These are phyloP conservation scores for Hypoxylon sp. DNA, from an alignment of 2,329 filamentous ascomycete species.

Conservation along the genomic window DNA sequence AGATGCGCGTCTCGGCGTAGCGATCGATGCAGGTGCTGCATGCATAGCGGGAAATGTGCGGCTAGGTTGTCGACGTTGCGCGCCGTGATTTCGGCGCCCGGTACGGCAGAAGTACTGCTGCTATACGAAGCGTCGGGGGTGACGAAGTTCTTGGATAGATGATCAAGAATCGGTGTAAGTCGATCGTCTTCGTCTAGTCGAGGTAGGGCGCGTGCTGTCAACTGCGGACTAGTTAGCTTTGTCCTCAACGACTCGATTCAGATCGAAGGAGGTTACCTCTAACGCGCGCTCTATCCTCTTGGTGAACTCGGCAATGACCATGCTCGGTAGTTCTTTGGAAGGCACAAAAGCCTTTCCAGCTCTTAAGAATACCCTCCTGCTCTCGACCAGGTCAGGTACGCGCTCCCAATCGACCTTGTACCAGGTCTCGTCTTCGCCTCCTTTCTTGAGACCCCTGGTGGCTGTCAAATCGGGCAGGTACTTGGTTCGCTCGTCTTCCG, in stretches of 20 bases:
- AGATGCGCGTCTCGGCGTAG: conserved; percentile 88
- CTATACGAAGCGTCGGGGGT: conserved; percentile 87
- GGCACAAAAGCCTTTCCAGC: conserved; percentile 92
- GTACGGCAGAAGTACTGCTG: conserved; percentile 67
- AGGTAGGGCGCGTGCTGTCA: conserved; percentile 89
- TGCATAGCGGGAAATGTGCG: conserved; percentile 88
- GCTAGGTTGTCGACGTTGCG: conserved; percentile 81
- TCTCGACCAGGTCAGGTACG: conserved; percentile 89
- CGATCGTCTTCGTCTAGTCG: conserved; percentile 96
- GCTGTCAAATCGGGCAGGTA: conserved; percentile 69
- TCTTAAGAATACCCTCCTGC: conserved; percentile 76
- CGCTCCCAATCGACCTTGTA: conserved; percentile 97
- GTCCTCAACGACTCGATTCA: conserved; percentile 1
- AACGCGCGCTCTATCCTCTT: conserved; percentile 80
- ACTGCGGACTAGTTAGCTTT: conserved; percentile 52
- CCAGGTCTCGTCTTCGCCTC: conserved; percentile 81
- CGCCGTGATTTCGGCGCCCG: conserved; percentile 78
- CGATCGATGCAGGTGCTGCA: conserved; percentile 88
- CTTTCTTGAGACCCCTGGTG: conserved; percentile 50
- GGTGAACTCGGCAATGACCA: conserved; percentile 89
- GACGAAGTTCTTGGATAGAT: conserved; percentile 95
- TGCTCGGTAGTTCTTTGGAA: conserved; percentile 81
- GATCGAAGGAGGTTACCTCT: conserved; percentile 64
- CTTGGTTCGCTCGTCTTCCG: conserved; percentile 76
- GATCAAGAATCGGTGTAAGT: conserved; percentile 70